Conservation (phyloP, 495 filamentous ascomycete species). For the Aspergillus kassunensis region DNA sequence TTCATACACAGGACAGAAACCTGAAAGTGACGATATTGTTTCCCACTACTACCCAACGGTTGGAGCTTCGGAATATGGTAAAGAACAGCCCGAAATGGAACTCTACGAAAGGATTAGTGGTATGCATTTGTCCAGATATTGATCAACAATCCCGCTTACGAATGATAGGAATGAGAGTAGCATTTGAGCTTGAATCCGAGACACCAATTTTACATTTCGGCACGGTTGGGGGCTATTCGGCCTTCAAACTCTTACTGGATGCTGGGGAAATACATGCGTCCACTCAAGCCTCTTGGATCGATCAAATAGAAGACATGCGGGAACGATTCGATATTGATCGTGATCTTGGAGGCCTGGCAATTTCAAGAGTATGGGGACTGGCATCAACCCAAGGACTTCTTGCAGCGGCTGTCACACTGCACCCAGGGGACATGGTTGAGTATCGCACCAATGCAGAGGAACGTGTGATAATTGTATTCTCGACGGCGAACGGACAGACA, state of each 20-base stretch:
- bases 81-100: constrained; percentile 4
- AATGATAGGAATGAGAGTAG: constrained; percentile 25
- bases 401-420: constrained; percentile 41
- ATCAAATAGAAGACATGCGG: constrained; percentile 27
- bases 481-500: constrained; percentile 11
- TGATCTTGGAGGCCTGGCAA: constrained; percentile 40
- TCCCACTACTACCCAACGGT: constrained; percentile 22
- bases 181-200: constrained; percentile 11
- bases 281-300: constrained; percentile 28
- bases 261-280: not conserved
- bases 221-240: constrained; percentile 27
- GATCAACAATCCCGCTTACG: constrained; percentile 6
- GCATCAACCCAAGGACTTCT: constrained; percentile 36
- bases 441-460: constrained; percentile 43
- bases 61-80: constrained; percentile 1
- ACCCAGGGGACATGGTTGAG: constrained; percentile 52
- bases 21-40: not conserved
- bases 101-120: constrained; percentile 34
- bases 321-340: constrained; percentile 43
- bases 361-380: constrained; percentile 49
- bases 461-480: constrained; percentile 34
- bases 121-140: constrained; percentile 7
- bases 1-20: constrained; percentile 14
- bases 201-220: constrained; percentile 26
- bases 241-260: constrained; percentile 7